Percentiles rank a stretch among this genome's conserved stretches.
Conservation (phyloP, 768 basidiomycete genomes). For the Lentinus brumalis region DNA sequence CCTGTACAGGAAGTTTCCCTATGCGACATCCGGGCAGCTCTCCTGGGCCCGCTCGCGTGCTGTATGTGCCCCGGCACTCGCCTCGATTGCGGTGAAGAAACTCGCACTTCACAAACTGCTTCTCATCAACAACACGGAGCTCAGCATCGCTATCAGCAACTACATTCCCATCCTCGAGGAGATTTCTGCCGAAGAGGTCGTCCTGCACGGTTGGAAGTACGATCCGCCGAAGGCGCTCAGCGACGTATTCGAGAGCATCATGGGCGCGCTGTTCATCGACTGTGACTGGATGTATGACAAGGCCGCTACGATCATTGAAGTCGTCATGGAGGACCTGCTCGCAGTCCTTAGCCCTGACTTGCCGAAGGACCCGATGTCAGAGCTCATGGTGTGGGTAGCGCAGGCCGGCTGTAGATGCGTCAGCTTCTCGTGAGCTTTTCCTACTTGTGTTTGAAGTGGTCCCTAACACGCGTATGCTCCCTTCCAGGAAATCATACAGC, state of each 20-base stretch:
- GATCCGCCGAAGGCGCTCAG: conserved; percentile 86
- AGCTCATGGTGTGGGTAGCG: conserved; percentile 68
- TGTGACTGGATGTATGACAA: conserved; percentile 73
- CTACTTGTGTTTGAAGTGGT: conserved; percentile 1
- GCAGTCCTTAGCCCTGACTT: conserved; percentile 58
- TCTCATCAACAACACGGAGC: conserved; percentile 66
- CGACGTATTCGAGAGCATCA: conserved; percentile 82
- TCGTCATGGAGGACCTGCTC: conserved; percentile 69
- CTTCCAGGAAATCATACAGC: conserved; percentile 45
- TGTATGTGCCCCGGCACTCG: conserved; percentile 74
- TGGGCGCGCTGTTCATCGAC: conserved; percentile 85
- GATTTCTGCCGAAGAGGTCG: conserved; percentile 59
- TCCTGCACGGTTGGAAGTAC: conserved; percentile 74
- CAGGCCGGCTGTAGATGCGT: conserved; percentile 56
- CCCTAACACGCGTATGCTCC: conserved; percentile 27
- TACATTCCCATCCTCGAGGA: conserved; percentile 62
- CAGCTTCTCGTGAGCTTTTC: conserved; percentile 44
- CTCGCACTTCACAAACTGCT: conserved; percentile 71
- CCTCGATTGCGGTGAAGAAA: conserved; percentile 63
- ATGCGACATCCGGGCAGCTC: conserved; percentile 76
- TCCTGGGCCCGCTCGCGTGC: conserved; percentile 69
- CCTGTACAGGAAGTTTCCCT: conserved; percentile 68
- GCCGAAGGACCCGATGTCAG: conserved; percentile 71
- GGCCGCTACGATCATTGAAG: conserved; percentile 59
- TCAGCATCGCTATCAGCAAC: conserved; percentile 62